Evolutionary conservation across 2,329 filamentous ascomycete genomes (phyloP), one percentile per base, ranked within the genome.

Genomic region (Penicillium sp.): DNA sequence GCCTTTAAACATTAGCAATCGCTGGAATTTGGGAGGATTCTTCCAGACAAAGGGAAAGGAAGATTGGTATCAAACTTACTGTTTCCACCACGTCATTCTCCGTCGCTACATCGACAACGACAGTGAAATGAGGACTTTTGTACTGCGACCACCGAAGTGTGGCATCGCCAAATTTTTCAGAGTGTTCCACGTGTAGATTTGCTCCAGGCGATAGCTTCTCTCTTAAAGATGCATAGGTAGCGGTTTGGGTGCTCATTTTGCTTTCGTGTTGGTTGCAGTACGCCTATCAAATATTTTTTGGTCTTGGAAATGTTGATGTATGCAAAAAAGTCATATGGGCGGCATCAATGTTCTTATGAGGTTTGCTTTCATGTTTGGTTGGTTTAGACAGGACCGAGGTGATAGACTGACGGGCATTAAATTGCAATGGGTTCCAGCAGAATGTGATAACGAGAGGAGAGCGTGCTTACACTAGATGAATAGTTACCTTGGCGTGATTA

Each of bases 201-300:
- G 55, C 55, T 7, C 35, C 33, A 26, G 40, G 18, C 8, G 55
- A 57, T 40, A 57, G 35, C 30, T 38, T 52, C 38, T 28, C 18
- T 5, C 23, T 43, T 8, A 52, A 12, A 43, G 33, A 3, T 20
- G 49, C 38, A 30, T 43, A 43, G 6, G 20, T 14, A n/a, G 43
- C 24, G 30, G 16, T 24, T 24, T 38, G 20, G 4, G 21, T 11
- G 3, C 20, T 23, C 49, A 52, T 52, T 77, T 78, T 59, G 63
- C 64, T 38, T 33, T 24, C 18, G 12, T 33, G 24, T 16, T 47
- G 24, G 46, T 3, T 47, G 11, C 11, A 47, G 43, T 33, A 5
- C n/a, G n/a, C n/a, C n/a, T n/a, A n/a, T n/a, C n/a, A n/a, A n/a
- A n/a, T n/a, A n/a, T n/a, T n/a, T n/a, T n/a, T n/a, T n/a, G n/a